These are phyloP conservation scores for Naumovozyma baii DNA, from an alignment of 805 yeast genomes.

Conservation along the genomic window DNA sequence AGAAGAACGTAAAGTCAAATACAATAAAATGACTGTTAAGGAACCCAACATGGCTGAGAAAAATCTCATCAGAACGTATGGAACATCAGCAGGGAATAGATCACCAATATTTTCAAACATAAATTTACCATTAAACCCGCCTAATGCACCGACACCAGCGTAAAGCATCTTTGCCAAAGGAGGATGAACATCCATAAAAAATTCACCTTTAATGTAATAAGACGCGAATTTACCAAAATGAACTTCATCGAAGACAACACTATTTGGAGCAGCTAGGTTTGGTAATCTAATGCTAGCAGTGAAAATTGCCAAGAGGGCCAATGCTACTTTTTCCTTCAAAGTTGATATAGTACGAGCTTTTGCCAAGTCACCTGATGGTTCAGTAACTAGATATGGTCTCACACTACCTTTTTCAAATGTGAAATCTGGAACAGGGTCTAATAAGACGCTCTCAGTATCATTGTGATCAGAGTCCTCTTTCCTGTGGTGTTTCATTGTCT, in stretches of 20 bases:
- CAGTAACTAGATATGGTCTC: constrained; percentile 47
- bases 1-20: constrained; percentile 59
- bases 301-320: constrained; percentile 38
- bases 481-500: background rate
- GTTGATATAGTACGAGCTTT: constrained; percentile 35
- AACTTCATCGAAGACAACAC: constrained; percentile 88
- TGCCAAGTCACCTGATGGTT: constrained; percentile 35
- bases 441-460: background rate
- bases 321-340: constrained; percentile 33
- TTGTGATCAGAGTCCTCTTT: background rate
- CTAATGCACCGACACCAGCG: constrained; percentile 58
- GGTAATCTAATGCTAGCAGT: constrained; percentile 53
- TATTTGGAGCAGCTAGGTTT: constrained; percentile 55
- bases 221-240: constrained; percentile 96
- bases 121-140: constrained; percentile 67
- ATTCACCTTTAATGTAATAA: constrained; percentile 57
- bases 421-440: constrained; percentile 30
- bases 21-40: constrained; percentile 54
- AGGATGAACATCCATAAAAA: constrained; percentile 70
- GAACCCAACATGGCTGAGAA: constrained; percentile 62
- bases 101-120: constrained; percentile 59
- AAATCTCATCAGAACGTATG: constrained; percentile 60
- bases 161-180: constrained; percentile 70
- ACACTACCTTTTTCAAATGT: constrained; percentile 40
- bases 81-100: constrained; percentile 44